phyloP scores from a whole-genome alignment of 352 stramenopile genomes.

The Phytophthora colocasiae region DNA sequence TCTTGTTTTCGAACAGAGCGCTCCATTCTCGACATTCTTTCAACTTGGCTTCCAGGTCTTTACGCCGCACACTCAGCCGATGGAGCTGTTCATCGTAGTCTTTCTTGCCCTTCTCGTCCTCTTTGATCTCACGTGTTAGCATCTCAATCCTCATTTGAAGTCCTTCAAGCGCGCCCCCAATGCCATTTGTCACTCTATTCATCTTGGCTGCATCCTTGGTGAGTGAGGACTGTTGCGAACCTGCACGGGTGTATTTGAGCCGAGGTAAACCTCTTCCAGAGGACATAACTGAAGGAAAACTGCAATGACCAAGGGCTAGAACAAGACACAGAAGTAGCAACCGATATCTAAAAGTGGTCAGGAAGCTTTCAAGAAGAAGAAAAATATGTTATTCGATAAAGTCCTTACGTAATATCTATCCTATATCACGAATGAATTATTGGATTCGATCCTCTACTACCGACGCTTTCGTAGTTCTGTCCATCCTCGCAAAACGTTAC shows the following conservation, averaged over 20 bases:
- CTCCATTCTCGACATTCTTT: conserved; percentile 66
- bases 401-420: not conserved
- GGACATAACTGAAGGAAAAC: conserved; percentile 13
- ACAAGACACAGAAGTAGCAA: conserved; percentile 8
- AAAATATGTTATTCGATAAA: not conserved
- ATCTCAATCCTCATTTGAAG: conserved; percentile 67
- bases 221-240: conserved; percentile 50
- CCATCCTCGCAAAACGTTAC: conserved; percentile 37
- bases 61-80: conserved; percentile 52
- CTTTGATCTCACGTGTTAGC: conserved; percentile 74
- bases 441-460: conserved; percentile 6
- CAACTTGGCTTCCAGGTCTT: conserved; percentile 67
- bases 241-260: conserved; percentile 59
- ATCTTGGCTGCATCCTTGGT: conserved; percentile 69
- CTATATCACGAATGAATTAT: conserved; percentile 18
- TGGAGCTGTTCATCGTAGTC: conserved; percentile 85
- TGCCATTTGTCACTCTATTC: conserved; percentile 78
- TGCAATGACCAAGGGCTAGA: not conserved
- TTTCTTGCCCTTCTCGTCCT: conserved; percentile 79
- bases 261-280: conserved; percentile 44
- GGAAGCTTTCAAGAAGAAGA: no score
- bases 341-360: conserved; percentile 12
- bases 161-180: conserved; percentile 67
- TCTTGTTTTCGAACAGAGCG: conserved; percentile 74
- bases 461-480: conserved; percentile 23